Evolutionary conservation across 805 yeast species (phyloP), one percentile per base, ranked within the genome.

Genomic region (Brettanomyces naardenensis): DNA sequence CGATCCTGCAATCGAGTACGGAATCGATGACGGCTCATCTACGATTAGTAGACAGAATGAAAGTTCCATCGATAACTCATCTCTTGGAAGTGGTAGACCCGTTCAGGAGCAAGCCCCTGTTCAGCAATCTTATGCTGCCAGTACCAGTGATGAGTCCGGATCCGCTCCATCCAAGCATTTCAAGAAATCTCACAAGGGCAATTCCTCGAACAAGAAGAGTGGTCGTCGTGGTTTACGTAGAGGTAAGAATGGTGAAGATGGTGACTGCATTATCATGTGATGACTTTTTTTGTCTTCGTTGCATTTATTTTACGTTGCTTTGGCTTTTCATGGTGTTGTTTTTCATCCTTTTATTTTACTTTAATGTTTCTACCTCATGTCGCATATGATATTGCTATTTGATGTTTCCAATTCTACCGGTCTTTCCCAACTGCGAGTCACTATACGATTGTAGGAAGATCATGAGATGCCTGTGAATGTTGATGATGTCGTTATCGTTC

Each of bases 1-100:
- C 30, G 80, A 74, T 45, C 79, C 80, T 3, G 46, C 60, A 3
- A 48, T 62, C 34, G 53, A 48, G 28, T 61, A 59, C 30, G 52
- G 35, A 30, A 19, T 32, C 6, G 33, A 38, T 22, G 35, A 19
- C 20, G 17, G 25, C 17, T 11, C 41, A 17, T 35, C 37, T 11
- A 26, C 37, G 7, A 10, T 14, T 28, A 13, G 7, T n/a, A n/a
- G n/a, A n/a, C n/a, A n/a, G 31, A 28, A 7, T 28, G 17, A 19
- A 17, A 31, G 26, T 28, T 22, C 42, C 5, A 37, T 28, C 17
- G 31, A 11, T 28, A 17, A 7, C 31, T 7, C 31, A 13, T 28
- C 31, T 28, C n/a, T n/a, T n/a, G n/a, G n/a, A n/a, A n/a, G n/a
- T n/a, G n/a, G n/a, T n/a, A n/a, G n/a, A n/a, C n/a, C n/a, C n/a